Conservation (phyloP, 192 early-diverging fungal genomes). For the Phycomyces blakesleeanus region DNA sequence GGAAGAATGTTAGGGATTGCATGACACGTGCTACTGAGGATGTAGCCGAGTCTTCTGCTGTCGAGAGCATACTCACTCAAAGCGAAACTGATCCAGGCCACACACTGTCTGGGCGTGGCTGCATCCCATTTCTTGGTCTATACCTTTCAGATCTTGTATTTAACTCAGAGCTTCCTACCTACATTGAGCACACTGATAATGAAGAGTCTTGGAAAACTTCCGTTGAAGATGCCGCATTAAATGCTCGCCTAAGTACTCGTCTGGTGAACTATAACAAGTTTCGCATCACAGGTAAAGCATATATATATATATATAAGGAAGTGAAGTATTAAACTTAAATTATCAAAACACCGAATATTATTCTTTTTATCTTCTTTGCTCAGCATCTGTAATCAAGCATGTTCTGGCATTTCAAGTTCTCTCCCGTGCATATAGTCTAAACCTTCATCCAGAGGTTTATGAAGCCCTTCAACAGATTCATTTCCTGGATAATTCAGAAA, state of each 20-base stretch:
- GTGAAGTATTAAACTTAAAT: background rate
- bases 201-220: background rate
- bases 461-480: constrained; percentile 23
- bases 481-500: constrained; percentile 24
- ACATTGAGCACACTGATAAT: constrained; percentile 27
- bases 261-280: constrained; percentile 59
- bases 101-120: constrained; percentile 33
- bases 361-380: background rate
- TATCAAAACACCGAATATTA: background rate
- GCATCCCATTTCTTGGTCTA: constrained; percentile 58
- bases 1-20: constrained; percentile 52
- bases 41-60: constrained; percentile 35
- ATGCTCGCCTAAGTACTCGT: constrained; percentile 9
- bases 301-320: too few relatives aligned
- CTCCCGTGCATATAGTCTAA: constrained; percentile 46
- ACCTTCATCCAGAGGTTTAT: constrained; percentile 34
- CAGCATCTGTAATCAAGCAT: constrained; percentile 48
- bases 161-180: constrained; percentile 57
- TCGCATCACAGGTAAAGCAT: constrained; percentile 42
- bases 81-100: constrained; percentile 13
- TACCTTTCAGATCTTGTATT: constrained; percentile 57
- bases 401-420: constrained; percentile 51
- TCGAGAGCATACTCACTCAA: constrained; percentile 28
- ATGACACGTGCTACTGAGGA: constrained; percentile 53
- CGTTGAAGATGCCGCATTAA: constrained; percentile 1